A percentile compares a stretch with the other conserved stretches of the same genome.
Evolutionary conservation across 2,329 filamentous ascomycete species (phyloP).

Genomic region (Diaporthe caulivora): DNA sequence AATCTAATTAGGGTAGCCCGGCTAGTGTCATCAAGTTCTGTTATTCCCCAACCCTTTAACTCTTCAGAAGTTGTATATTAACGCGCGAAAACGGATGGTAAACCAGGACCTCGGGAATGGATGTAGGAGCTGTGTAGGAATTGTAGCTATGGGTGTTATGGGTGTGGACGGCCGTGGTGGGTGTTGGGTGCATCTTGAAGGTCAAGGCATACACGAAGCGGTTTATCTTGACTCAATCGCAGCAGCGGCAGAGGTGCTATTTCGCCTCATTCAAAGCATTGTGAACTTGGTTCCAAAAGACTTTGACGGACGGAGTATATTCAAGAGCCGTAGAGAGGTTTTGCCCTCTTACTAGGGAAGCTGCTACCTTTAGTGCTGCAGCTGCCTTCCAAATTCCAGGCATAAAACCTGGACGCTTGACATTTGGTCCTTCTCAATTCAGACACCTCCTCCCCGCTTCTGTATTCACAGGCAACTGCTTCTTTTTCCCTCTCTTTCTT

Average conservation of each 20-base stretch:
- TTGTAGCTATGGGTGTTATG: too few species aligned
- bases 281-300: neutral
- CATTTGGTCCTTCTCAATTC: neutral
- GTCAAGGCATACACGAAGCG: neutral
- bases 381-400: neutral
- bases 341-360: neutral
- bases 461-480: neutral
- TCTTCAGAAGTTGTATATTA: too few species aligned
- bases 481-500: neutral
- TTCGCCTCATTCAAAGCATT: neutral
- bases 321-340: neutral
- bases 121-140: too few species aligned
- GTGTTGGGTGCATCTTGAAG: too few species aligned
- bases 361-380: neutral
- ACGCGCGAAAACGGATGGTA: too few species aligned
- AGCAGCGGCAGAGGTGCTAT: neutral
- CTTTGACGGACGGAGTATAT: neutral
- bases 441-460: neutral
- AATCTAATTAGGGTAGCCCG: too few species aligned
- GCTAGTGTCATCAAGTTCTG: too few species aligned
- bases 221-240: neutral
- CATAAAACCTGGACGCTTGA: neutral
- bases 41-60: too few species aligned
- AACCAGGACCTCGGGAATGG: too few species aligned
- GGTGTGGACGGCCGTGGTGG: too few species aligned